A percentile compares a stretch with the other conserved stretches of the same genome.
These are phyloP conservation scores for Jacaranda mimosifolia DNA, from an alignment of 257 asterid species.

Conservation along the genomic window DNA sequence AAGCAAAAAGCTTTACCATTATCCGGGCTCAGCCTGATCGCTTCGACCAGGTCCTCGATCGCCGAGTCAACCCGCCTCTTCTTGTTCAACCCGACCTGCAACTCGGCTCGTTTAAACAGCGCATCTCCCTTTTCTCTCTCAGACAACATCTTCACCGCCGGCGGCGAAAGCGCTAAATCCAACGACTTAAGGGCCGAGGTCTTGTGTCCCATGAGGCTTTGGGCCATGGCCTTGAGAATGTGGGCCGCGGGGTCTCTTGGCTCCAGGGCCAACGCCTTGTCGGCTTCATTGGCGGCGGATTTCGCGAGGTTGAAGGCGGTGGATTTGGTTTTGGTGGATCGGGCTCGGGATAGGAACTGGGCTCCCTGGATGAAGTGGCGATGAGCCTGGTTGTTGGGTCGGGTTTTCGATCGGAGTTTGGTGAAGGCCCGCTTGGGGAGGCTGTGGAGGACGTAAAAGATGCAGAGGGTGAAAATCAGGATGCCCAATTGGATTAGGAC, in stretches of 20 bases:
- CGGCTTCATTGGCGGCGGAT: conserved; percentile 82
- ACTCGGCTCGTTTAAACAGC: conserved; percentile 76
- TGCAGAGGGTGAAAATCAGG: conserved; percentile 61
- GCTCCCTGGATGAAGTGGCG: conserved; percentile 90
- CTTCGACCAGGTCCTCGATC: conserved; percentile 66
- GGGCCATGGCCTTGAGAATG: conserved; percentile 84
- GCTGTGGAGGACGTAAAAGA: conserved; percentile 64
- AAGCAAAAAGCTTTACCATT: conserved; percentile 64
- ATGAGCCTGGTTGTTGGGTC: conserved; percentile 69
- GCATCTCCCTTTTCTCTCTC: conserved; percentile 78
- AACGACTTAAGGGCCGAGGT: conserved; percentile 70
- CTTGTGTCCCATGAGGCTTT: conserved; percentile 73
- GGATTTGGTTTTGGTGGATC: conserved; percentile 59
- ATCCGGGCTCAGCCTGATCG: conserved; percentile 61
- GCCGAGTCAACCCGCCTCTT: conserved; percentile 76
- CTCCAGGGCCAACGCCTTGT: conserved; percentile 67
- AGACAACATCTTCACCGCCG: conserved; percentile 69
- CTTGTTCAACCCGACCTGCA: conserved; percentile 64
- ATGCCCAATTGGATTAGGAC: conserved; percentile 55
- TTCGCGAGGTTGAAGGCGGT: conserved; percentile 67
- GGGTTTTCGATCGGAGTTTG: conserved; percentile 66
- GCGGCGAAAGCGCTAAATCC: conserved; percentile 71
- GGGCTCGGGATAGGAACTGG: conserved; percentile 79
- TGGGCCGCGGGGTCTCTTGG: conserved; percentile 89
- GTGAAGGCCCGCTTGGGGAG: conserved; percentile 71